A percentile compares a stretch with the other conserved stretches of the same genome.
phyloP scores from a whole-genome alignment of 2,329 filamentous ascomycete species.

The Aspergillus sp. region DNA sequence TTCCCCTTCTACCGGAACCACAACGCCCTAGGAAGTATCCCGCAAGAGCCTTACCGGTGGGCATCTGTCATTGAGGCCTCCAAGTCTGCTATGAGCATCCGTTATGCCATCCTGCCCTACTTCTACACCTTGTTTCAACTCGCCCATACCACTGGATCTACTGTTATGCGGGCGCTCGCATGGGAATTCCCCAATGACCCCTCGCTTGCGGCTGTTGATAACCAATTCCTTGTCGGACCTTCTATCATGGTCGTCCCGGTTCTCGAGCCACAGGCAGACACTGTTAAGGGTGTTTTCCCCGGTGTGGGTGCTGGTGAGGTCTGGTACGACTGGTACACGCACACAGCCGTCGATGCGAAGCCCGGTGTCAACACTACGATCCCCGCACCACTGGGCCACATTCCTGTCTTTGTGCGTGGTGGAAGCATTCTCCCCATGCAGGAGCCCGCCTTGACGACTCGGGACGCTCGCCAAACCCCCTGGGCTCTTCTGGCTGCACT shows the following conservation, averaged over 20 bases:
- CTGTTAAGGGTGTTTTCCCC: slow-evolving; percentile 66
- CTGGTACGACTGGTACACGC: slow-evolving; percentile 81
- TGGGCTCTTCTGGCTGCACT: slow-evolving; percentile 66
- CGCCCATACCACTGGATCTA: slow-evolving; percentile 61
- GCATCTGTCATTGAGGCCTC: slow-evolving; percentile 59
- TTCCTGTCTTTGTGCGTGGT: slow-evolving; percentile 67
- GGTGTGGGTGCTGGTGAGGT: slow-evolving; percentile 55
- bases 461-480: slow-evolving; percentile 56
- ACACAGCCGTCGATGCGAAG: slow-evolving; percentile 48
- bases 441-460: slow-evolving; percentile 63
- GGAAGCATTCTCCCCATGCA: slow-evolving; percentile 65
- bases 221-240: slow-evolving; percentile 67
- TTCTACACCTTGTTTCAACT: slow-evolving; percentile 69
- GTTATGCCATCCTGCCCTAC: slow-evolving; percentile 68
- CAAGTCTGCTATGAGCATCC: slow-evolving; percentile 63
- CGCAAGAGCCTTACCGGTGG: slow-evolving; percentile 72
- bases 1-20: slow-evolving; percentile 78
- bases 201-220: slow-evolving; percentile 60
- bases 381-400: slow-evolving; percentile 60
- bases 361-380: slow-evolving; percentile 57
- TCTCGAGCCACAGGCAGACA: slow-evolving; percentile 55
- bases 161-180: slow-evolving; percentile 66
- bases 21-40: slow-evolving; percentile 56
- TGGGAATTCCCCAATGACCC: slow-evolving; percentile 74
- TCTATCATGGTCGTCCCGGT: slow-evolving; percentile 65